These are phyloP conservation scores for Theobroma cacao DNA, from an alignment of 345 rosid species.

Conservation along the genomic window DNA sequence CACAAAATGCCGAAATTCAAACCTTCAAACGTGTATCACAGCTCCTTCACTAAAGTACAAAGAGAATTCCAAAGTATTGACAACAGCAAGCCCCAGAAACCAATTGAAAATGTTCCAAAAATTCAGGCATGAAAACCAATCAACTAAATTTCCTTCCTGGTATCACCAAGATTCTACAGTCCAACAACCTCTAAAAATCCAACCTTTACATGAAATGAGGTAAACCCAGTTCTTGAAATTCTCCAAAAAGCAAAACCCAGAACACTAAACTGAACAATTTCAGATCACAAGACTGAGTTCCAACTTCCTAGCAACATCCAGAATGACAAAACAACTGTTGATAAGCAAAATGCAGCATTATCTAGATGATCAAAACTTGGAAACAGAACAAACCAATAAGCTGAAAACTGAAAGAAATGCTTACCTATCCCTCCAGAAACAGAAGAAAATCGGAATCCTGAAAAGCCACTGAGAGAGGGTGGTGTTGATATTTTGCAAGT, in stretches of 20 bases:
- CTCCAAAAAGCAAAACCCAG: conserved; percentile 10
- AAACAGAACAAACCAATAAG: conserved; percentile 10
- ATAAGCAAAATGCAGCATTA: conserved; percentile 29
- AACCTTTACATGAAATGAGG: conserved; percentile 7
- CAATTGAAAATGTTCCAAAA: conserved; percentile 7
- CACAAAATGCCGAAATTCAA: not conserved
- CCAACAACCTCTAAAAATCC: conserved; percentile 9
- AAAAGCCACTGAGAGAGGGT: conserved; percentile 2
- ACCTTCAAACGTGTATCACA: not conserved
- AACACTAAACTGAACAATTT: conserved; percentile 1
- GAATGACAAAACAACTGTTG: not conserved
- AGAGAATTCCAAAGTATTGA: not conserved
- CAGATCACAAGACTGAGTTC: conserved; percentile 5
- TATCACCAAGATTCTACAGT: conserved; percentile 6
- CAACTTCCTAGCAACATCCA: conserved; percentile 3
- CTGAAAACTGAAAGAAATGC: conserved; percentile 17
- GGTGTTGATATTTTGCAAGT: not conserved
- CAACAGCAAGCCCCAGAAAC: not conserved
- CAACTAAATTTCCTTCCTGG: not conserved
- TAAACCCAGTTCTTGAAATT: conserved; percentile 14
- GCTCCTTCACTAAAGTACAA: not conserved
- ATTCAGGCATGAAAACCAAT: conserved; percentile 8
- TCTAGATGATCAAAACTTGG: conserved; percentile 27
- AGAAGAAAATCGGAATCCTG: conserved; percentile 1
- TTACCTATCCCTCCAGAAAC: conserved; percentile 7